Evolutionary conservation across 148 eudicot genomes (phyloP).

Genomic region (Fallopia convolvulus): DNA sequence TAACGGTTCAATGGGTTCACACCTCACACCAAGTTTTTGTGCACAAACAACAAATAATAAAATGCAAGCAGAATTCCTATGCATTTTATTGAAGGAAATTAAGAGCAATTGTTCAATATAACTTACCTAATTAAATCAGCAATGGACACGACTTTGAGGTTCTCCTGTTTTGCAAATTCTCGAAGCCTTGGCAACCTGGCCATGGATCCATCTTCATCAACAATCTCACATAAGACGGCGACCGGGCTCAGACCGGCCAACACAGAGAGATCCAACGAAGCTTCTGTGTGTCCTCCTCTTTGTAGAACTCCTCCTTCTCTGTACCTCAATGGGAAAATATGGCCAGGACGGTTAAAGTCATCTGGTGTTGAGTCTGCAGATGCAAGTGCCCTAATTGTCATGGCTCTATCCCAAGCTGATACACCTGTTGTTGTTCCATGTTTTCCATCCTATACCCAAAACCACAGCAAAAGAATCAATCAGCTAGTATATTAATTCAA

Average conservation of each 20-base stretch:
- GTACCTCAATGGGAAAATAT: slow-evolving; percentile 59
- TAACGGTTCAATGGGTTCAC: too few species aligned
- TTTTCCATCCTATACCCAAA: slow-evolving; percentile 50
- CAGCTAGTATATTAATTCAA: too few species aligned
- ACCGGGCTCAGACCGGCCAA: slow-evolving; percentile 61
- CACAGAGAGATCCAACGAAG: slow-evolving; percentile 55
- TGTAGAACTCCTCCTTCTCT: slow-evolving; percentile 70
- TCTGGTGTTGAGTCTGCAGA: slow-evolving; percentile 47
- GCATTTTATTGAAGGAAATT: too few species aligned
- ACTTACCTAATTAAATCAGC: slow-evolving; percentile 58
- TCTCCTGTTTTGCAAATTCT: slow-evolving; percentile 38
- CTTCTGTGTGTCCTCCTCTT: slow-evolving; percentile 77
- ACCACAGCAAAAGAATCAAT: neutral
- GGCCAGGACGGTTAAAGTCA: slow-evolving; percentile 73
- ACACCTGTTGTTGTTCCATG: slow-evolving; percentile 73
- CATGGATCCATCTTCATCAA: slow-evolving; percentile 80
- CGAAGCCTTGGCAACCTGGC: slow-evolving; percentile 59
- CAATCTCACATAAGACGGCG: slow-evolving; percentile 61
- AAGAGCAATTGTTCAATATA: neutral
- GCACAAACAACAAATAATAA: neutral
- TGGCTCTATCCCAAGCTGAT: slow-evolving; percentile 60
- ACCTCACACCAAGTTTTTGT: too few species aligned
- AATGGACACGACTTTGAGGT: slow-evolving; percentile 53
- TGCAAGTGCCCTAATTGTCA: slow-evolving; percentile 51
- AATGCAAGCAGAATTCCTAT: neutral